Conservation (phyloP, 768 basidiomycete genomes). For the Mycena alexandri region DNA sequence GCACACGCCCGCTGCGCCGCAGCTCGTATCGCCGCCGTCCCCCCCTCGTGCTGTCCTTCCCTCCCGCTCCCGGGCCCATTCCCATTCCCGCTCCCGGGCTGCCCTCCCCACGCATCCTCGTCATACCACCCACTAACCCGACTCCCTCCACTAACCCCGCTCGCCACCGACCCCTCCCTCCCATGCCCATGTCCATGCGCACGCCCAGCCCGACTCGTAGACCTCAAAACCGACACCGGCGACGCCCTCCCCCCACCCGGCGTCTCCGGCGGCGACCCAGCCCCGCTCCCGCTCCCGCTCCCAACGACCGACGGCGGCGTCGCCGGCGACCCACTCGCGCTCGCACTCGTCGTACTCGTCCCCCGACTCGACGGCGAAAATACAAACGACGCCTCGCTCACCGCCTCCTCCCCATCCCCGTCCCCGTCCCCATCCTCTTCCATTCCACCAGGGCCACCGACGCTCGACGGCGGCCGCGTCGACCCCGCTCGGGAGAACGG, state of each 20-base stretch:
- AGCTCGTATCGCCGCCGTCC: constrained; percentile 62
- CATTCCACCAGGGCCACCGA: constrained; percentile 2
- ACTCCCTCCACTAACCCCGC: too few relatives aligned
- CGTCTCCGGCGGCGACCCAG: too few relatives aligned
- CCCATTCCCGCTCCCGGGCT: neutral
- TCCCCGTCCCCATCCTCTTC: neutral
- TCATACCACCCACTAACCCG: too few relatives aligned
- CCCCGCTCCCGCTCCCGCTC: neutral
- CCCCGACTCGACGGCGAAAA: constrained; percentile 41
- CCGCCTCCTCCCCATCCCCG: constrained; percentile 18
- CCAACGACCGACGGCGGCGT: neutral
- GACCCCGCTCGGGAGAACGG: constrained; percentile 16
- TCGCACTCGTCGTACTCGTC: constrained; percentile 38
- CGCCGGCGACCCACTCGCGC: constrained; percentile 18
- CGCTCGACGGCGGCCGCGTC: constrained; percentile 15
- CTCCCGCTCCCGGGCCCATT: neutral
- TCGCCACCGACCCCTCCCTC: neutral
- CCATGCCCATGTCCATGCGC: neutral
- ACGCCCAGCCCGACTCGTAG: too few relatives aligned
- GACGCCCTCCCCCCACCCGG: too few relatives aligned
- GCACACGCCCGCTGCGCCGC: constrained; percentile 65
- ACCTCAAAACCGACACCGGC: too few relatives aligned
- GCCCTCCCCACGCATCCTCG: neutral
- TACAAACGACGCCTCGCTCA: constrained; percentile 39
- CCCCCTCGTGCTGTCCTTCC: constrained; percentile 12